Percentiles rank a stretch among this genome's conserved stretches.
These are phyloP conservation scores for Schwanniomyces vanrijiae DNA, from an alignment of 805 yeast species.

Conservation along the genomic window DNA sequence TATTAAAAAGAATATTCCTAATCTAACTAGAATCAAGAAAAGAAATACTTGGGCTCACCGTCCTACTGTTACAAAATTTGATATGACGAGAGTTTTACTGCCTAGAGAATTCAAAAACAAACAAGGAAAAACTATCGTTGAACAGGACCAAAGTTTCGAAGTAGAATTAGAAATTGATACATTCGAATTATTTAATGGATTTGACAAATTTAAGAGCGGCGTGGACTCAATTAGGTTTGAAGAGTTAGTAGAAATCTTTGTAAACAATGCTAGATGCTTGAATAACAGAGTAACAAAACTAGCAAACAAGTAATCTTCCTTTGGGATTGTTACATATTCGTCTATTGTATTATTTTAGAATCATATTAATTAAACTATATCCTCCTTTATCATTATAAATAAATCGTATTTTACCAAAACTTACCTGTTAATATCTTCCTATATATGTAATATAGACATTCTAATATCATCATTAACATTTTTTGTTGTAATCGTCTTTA, in stretches of 20 bases:
- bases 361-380: neutral
- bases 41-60: constrained; percentile 71
- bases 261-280: constrained; percentile 44
- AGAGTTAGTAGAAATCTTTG: constrained; percentile 45
- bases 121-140: constrained; percentile 34
- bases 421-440: neutral
- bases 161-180: constrained; percentile 43
- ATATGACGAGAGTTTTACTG: constrained; percentile 59
- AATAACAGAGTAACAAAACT: constrained; percentile 44
- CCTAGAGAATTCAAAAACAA: constrained; percentile 39
- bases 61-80: constrained; percentile 73
- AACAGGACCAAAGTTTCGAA: constrained; percentile 36
- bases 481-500: neutral
- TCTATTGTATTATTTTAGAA: neutral
- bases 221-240: constrained; percentile 39
- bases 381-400: neutral
- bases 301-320: constrained; percentile 20
- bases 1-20: constrained; percentile 51
- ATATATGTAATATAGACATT: neutral
- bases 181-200: constrained; percentile 38
- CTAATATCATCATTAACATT: neutral
- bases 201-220: constrained; percentile 40
- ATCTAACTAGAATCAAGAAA: constrained; percentile 65
- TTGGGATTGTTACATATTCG: neutral
- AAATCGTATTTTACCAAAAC: neutral